Evolutionary conservation across 768 basidiomycete genomes (phyloP), one percentile per base, ranked within the genome.

Genomic region (Amanita jacksonii): DNA sequence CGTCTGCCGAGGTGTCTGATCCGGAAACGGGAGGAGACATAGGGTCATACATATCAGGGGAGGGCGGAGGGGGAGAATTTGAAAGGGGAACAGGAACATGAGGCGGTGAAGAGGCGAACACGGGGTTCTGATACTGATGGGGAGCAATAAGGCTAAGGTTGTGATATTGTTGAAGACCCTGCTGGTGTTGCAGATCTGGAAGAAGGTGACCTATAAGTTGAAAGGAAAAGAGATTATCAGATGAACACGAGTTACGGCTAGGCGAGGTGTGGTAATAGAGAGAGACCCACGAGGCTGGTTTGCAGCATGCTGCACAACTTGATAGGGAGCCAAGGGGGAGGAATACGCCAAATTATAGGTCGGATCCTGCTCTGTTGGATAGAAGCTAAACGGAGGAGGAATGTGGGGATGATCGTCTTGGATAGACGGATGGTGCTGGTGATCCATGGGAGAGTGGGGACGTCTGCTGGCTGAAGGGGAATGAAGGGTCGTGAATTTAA

Each of bases 1-100:
- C 83, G 75, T 87, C 85, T 54, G 72, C 83, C 58, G 86, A 88
- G 60, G 84, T 85, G 66, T 89, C 86, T 67, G 86, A 88, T 68
- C 85, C 85, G 70, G 85, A 88, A 59, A 86, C 71, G 66, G 82
- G 84, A 60, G 86, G 86, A 45, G 85, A 86, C 55, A 87, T 68
- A 60, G 85, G 80, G 68, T 85, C 84, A 64, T 88, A 87, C 66
- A 84, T 75, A 67, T 81, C 75, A 63, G 83, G 77, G 51, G 81
- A 81, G 53, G 80, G 76, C 55, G 79, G 79, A 58, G 85, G 81
- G 58, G 86, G 82, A 54, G 85, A 78, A 56, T 71, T 68, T 64
- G 77, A 67, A 61, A 81, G 64, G 46, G 72, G 76, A 69, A 81
- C 68, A 59, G 64, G 55, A 59, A 73, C 80, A 81, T 82, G 81